phyloP scores from a whole-genome alignment of 768 basidiomycete genomes.

The Lentinus brumalis region DNA sequence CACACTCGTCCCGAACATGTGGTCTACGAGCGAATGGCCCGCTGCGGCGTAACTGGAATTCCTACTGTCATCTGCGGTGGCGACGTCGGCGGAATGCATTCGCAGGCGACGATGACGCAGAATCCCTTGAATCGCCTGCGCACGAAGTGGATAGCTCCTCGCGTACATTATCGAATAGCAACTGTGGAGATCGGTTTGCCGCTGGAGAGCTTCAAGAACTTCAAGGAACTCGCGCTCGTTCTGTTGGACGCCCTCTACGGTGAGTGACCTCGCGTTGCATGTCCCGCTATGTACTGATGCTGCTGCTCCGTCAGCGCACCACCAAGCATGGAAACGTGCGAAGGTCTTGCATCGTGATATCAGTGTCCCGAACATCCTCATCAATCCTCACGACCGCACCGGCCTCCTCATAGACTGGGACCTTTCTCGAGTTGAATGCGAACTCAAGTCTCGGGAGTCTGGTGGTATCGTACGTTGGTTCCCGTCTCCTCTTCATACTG shows the following conservation, averaged over 20 bases:
- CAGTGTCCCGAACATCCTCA: background rate
- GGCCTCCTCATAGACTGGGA: background rate
- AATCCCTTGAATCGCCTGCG: background rate
- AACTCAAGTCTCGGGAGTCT: background rate
- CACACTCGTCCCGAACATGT: constrained; percentile 6
- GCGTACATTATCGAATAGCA: constrained; percentile 10
- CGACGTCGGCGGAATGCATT: constrained; percentile 4
- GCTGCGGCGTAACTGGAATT: background rate
- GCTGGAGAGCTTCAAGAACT: constrained; percentile 1
- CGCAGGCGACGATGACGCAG: background rate
- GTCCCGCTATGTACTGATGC: background rate
- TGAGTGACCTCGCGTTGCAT: background rate
- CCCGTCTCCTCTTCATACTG: background rate
- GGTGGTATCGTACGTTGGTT: background rate
- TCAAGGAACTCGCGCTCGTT: background rate
- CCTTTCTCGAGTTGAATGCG: background rate
- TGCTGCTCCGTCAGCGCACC: background rate
- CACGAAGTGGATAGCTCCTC: background rate
- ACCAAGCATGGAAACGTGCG: background rate
- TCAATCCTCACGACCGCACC: background rate
- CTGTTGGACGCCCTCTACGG: background rate
- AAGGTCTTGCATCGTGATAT: background rate
- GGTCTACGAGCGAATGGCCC: background rate
- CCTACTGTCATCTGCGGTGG: constrained; percentile 13
- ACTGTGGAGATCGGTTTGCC: constrained; percentile 3